Percentiles rank a stretch among this genome's conserved stretches.
phyloP scores from a whole-genome alignment of 139 green algal genomes.

The Chlorella sp. region DNA sequence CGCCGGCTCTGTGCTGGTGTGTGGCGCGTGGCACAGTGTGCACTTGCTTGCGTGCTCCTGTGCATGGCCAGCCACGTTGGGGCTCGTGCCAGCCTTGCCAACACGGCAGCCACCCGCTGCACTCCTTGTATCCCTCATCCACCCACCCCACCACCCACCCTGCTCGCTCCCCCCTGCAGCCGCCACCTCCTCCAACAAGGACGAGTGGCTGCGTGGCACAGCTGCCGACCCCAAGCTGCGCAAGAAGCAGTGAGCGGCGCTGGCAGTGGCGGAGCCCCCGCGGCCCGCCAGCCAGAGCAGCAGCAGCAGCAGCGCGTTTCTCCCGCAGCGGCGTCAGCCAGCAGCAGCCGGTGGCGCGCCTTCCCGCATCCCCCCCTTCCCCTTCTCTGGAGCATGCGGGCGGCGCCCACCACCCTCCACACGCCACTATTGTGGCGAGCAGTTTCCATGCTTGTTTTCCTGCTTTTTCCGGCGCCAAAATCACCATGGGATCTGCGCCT shows the following conservation, averaged over 20 bases:
- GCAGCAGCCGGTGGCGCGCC: background rate
- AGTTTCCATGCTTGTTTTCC: background rate
- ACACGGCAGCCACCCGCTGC: background rate
- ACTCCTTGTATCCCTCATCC: too few species aligned
- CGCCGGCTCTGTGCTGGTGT: too few species aligned
- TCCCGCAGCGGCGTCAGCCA: background rate
- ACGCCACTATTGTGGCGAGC: background rate
- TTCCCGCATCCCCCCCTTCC: background rate
- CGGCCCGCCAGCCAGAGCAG: background rate
- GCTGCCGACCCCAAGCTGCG: slow-evolving; percentile 23
- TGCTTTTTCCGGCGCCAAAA: too few species aligned
- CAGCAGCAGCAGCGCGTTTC: slow-evolving; percentile 5
- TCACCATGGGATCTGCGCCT: too few species aligned
- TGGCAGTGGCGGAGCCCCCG: background rate
- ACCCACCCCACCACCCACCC: background rate
- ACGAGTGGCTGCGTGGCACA: slow-evolving; percentile 38
- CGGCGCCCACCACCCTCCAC: too few species aligned
- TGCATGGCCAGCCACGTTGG: background rate
- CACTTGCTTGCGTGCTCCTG: background rate
- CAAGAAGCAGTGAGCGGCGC: slow-evolving; percentile 15
- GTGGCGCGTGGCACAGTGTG: too few species aligned
- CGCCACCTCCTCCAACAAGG: slow-evolving; percentile 34
- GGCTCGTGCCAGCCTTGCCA: background rate
- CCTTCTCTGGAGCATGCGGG: background rate
- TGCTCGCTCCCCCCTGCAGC: background rate